Evolutionary conservation across 2,329 filamentous ascomycete genomes (phyloP), one percentile per base, ranked within the genome.

Genomic region (Harringtonia aguacate): DNA sequence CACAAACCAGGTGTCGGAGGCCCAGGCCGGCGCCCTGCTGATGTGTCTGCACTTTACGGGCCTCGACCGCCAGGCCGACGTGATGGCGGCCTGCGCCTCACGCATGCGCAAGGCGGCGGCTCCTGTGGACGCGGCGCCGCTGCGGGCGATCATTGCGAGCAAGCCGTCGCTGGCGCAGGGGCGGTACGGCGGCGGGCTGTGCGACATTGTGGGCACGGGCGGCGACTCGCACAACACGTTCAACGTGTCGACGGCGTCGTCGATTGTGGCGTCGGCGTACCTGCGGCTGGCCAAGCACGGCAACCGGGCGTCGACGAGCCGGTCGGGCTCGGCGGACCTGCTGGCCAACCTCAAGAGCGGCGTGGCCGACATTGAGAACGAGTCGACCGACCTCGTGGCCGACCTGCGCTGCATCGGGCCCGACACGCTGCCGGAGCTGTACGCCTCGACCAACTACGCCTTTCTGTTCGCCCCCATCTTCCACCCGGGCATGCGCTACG

Each of bases 191-290:
- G 92, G 92, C 50, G 90, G 90, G 5, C 66, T 98, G 69, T 80
- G 89, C 61, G 92, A 98, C 62, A 97, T 98, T 60, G 92, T 98
- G 46, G 92, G 92, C 53, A 98, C 92, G 8, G 92, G 92, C 52
- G 92, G 92, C 58, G 92, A 98, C 67, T 83, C 84, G 18, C 89
- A 97, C 72, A 87, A 94, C 63, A 98, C 92, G 29, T 98, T 95
- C 78, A 98, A 98, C 63, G 90, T 98, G 60, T 92, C 84, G 54
- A 98, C 92, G 5, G 95, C 92, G 8, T 79, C 92, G 3, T 95
- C 88, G 17, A 95, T 98, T 58, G 52, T 98, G 39, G 87, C 86
- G 38, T 94, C 88, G 7, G 80, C 88, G 5, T 70, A 94, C 24
- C 75, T 98, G 30, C 73, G 94, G 55, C 74, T 95, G 46, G 86